Evolutionary conservation across 257 asterid species (phyloP), one percentile per base, ranked within the genome.

Genomic region (Przewalskia tangutica): DNA sequence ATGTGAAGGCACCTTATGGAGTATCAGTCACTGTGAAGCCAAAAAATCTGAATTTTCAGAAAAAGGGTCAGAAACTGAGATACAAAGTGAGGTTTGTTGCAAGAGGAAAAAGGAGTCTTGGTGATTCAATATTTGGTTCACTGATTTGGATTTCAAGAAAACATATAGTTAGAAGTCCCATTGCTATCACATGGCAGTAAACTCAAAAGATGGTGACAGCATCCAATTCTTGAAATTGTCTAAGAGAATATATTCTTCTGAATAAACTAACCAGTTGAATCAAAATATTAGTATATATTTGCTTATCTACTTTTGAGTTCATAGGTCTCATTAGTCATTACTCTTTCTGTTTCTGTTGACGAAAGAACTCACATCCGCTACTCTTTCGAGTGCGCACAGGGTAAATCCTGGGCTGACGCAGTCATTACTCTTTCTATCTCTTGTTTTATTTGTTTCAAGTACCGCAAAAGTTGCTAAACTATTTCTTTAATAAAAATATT

Each of bases 81-180:
- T 94, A 91, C 76, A 83, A 71, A 83, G 90, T 89, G 56, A 91
- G 76, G 20, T 87, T 94, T 77, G 77, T 66, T 77, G 85, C 86
- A 48, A 18, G 2, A 75, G 86, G 77, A 51, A 81, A 73, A n/a
- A 80, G 86, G 78, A 75, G 2, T 40, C 34, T 76, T 46, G 81
- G 68, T 56, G 81, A 58, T 12, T 86, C 78, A 76, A 79, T 93
- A 75, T 88, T 90, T 84, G 96, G 98, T 9, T 88, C 92, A 59
- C 10, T 92, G 17, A 85, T 48, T 53, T 92, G 97, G 98, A 75
- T 46, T 77, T 91, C 89, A 2, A 34, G 56, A 44, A 85, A 87
- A 54, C 86, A 88, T 81, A 56, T 51, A 68, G 97, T 92, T 27
- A 89, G 90, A 70, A 94, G 98, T 78, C 95, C 97, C 44, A 85